Conservation (phyloP, 257 asterid genomes). For the Primulina eburnea region DNA sequence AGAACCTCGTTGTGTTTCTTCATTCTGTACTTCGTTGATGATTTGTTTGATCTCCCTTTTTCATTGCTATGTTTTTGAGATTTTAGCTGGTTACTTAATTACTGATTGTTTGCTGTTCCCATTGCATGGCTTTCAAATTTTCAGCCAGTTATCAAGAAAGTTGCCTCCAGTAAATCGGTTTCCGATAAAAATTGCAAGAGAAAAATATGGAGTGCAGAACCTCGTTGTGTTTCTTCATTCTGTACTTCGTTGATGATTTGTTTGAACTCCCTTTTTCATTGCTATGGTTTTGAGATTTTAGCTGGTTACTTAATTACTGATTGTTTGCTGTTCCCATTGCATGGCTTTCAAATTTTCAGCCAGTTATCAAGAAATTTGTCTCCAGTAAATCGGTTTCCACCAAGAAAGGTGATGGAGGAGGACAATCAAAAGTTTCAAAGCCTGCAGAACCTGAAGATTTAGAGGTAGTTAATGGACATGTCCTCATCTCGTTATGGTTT, state of each 20-base stretch:
- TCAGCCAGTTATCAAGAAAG: too few species aligned
- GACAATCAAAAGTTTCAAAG: slow-evolving; percentile 59
- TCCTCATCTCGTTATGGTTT: slow-evolving; percentile 11
- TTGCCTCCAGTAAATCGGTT: too few species aligned
- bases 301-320: not conserved
- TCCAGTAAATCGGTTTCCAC: slow-evolving; percentile 57
- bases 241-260: slow-evolving; percentile 5
- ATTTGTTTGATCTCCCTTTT: too few species aligned
- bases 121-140: too few species aligned
- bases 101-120: too few species aligned
- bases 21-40: too few species aligned
- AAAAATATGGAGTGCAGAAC: not conserved
- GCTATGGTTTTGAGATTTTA: too few species aligned
- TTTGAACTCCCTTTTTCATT: slow-evolving; percentile 17
- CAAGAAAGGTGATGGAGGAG: slow-evolving; percentile 76
- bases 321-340: slow-evolving; percentile 4
- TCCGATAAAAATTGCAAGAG: not conserved
- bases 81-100: too few species aligned
- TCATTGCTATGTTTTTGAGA: too few species aligned
- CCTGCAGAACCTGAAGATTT: slow-evolving; percentile 77
- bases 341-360: slow-evolving; percentile 40
- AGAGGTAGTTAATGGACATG: slow-evolving; percentile 50
- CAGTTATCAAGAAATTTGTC: slow-evolving; percentile 64
- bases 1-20: too few species aligned
- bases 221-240: slow-evolving; percentile 6